phyloP scores from a whole-genome alignment of 257 asterid genomes.

The Salvia hispanica region DNA sequence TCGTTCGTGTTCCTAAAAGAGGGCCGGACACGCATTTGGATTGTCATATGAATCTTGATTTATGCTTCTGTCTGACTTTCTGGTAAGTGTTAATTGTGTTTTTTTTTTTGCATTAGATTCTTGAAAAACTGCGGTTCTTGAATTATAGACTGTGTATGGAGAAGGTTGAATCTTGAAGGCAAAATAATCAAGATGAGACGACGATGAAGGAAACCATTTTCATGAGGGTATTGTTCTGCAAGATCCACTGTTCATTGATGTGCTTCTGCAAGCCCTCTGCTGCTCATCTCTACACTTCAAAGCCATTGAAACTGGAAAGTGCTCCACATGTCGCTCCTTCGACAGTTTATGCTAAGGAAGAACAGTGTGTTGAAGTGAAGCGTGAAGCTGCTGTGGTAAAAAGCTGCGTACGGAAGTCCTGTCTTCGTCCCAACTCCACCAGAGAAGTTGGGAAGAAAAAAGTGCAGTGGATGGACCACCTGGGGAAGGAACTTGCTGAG shows the following conservation, averaged over 20 bases:
- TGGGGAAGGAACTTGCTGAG: conserved; percentile 74
- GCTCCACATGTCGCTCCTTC: conserved; percentile 40
- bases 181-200: conserved; percentile 24
- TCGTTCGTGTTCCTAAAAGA: conserved; percentile 1
- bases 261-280: conserved; percentile 89
- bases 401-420: conserved; percentile 62
- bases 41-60: conserved; percentile 6
- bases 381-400: conserved; percentile 35
- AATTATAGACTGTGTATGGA: not conserved
- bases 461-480: conserved; percentile 72
- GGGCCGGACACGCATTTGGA: conserved; percentile 1
- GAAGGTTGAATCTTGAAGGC: not conserved
- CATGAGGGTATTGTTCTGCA: conserved; percentile 82
- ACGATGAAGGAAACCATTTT: conserved; percentile 66
- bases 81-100: not conserved
- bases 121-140: not conserved
- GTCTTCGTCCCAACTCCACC: conserved; percentile 9
- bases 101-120: not conserved
- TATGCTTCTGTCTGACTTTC: conserved; percentile 10
- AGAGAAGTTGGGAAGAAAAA: conserved; percentile 46
- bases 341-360: conserved; percentile 36
- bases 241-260: conserved; percentile 75
- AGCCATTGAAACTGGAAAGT: conserved; percentile 57
- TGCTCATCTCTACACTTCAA: conserved; percentile 56
- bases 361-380: conserved; percentile 34